Conservation (phyloP, 768 basidiomycete species). For the Asterophora parasitica region DNA sequence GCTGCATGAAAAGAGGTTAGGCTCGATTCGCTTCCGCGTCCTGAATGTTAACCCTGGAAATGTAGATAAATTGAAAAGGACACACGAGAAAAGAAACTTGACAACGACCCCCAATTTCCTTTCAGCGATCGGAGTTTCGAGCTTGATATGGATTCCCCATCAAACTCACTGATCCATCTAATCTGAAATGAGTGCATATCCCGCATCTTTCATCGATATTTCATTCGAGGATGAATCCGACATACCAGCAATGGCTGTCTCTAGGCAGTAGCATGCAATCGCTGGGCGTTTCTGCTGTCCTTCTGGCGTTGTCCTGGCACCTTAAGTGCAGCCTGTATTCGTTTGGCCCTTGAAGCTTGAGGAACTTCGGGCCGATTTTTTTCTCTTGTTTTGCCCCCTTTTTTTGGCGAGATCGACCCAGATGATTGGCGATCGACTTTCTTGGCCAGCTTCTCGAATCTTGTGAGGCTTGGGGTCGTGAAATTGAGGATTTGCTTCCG, state of each 20-base stretch:
- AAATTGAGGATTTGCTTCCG: neutral
- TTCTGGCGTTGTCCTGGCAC: no score
- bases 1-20: constrained; percentile 10
- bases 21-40: constrained; percentile 10
- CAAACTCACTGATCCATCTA: neutral
- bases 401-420: constrained; percentile 2
- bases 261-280: no score
- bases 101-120: constrained; percentile 6
- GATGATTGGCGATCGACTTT: neutral
- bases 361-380: neutral
- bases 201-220: neutral
- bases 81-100: neutral
- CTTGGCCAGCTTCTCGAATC: neutral
- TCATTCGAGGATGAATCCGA: neutral
- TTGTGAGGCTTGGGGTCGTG: neutral
- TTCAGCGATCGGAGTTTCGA: constrained; percentile 3
- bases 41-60: neutral
- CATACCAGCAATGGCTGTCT: neutral
- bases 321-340: no score
- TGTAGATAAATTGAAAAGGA: constrained; percentile 3
- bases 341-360: neutral
- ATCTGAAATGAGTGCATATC: constrained; percentile 8
- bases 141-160: constrained; percentile 12
- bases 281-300: no score
- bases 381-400: neutral